A percentile compares a stretch with the other conserved stretches of the same genome.
phyloP scores from a whole-genome alignment of 257 asterid genomes.

The Leptodermis oblonga region DNA sequence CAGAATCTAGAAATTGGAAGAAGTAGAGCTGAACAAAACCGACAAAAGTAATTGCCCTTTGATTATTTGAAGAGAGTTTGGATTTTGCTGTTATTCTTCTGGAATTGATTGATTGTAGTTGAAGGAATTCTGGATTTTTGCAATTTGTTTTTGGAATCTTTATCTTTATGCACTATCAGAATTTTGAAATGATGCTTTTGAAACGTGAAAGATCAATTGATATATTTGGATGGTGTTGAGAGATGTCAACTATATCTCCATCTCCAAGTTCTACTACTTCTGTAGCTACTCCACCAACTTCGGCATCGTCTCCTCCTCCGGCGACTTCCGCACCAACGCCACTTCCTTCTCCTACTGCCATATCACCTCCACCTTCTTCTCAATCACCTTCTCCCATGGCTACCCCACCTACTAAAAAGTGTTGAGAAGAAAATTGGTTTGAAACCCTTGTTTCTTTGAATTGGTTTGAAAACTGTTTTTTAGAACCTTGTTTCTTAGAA shows the following conservation, averaged over 20 bases:
- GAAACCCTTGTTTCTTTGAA: no score
- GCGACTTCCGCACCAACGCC: neutral
- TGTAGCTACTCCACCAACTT: slow-evolving; percentile 22
- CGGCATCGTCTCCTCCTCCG: slow-evolving; percentile 23
- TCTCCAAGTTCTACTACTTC: slow-evolving; percentile 31
- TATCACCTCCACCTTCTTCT: slow-evolving; percentile 7
- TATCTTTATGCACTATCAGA: slow-evolving; percentile 17
- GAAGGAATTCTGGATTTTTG: neutral
- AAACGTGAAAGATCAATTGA: slow-evolving; percentile 27
- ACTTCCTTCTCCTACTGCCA: neutral
- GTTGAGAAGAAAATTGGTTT: no score
- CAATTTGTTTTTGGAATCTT: slow-evolving; percentile 22
- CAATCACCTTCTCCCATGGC: slow-evolving; percentile 15
- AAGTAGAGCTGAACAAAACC: neutral
- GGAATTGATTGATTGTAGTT: slow-evolving; percentile 14
- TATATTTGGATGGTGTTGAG: slow-evolving; percentile 28
- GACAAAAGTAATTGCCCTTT: slow-evolving; percentile 3
- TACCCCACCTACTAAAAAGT: slow-evolving; percentile 19
- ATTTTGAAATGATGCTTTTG: slow-evolving; percentile 22
- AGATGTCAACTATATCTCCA: slow-evolving; percentile 42
- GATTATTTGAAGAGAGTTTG: neutral
- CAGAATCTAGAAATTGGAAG: slow-evolving; percentile 4
- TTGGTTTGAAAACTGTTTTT: no score
- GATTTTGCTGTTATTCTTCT: slow-evolving; percentile 16
- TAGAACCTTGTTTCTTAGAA: no score